phyloP scores from a whole-genome alignment of 2,329 filamentous ascomycete genomes.

The Cercospora zeae-maydis region DNA sequence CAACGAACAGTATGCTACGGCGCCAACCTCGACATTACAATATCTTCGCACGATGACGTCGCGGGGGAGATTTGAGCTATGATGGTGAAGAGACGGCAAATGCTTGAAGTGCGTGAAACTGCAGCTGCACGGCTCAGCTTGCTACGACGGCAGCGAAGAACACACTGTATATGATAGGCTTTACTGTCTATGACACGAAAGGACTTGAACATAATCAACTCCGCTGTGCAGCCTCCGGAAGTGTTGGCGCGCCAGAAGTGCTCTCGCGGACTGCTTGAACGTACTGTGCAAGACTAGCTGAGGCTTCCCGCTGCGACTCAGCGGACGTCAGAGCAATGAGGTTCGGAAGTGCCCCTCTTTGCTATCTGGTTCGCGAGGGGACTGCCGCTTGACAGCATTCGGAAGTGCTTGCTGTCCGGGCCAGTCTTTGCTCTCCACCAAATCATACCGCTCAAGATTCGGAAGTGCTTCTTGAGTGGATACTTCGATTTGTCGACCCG shows the following conservation, averaged over 20 bases:
- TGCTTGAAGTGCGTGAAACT: not conserved
- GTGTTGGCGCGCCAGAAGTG: conserved; percentile 7
- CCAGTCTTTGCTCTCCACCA: not conserved
- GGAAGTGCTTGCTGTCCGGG: conserved; percentile 13
- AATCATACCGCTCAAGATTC: not conserved
- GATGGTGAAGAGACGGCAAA: conserved; percentile 2
- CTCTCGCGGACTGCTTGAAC: not conserved
- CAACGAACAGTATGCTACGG: not conserved
- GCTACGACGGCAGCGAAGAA: not conserved
- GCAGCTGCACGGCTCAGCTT: not conserved
- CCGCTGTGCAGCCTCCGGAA: conserved; percentile 10
- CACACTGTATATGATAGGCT: conserved; percentile 9
- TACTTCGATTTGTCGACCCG: not conserved
- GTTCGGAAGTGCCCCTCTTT: conserved; percentile 9
- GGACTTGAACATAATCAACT: not conserved
- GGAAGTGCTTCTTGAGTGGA: conserved; percentile 7
- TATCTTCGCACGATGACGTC: not conserved
- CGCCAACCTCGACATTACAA: not conserved
- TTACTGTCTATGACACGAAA: not conserved
- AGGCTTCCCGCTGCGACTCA: not conserved
- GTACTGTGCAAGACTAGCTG: not conserved
- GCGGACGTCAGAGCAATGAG: not conserved
- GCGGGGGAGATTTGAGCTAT: not conserved
- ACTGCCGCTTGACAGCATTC: conserved; percentile 4
- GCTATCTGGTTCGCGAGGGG: not conserved